Percentiles rank a stretch among this genome's conserved stretches.
phyloP scores from a whole-genome alignment of 2,329 filamentous ascomycete species.

The Pseudogymnoascus sp. region DNA sequence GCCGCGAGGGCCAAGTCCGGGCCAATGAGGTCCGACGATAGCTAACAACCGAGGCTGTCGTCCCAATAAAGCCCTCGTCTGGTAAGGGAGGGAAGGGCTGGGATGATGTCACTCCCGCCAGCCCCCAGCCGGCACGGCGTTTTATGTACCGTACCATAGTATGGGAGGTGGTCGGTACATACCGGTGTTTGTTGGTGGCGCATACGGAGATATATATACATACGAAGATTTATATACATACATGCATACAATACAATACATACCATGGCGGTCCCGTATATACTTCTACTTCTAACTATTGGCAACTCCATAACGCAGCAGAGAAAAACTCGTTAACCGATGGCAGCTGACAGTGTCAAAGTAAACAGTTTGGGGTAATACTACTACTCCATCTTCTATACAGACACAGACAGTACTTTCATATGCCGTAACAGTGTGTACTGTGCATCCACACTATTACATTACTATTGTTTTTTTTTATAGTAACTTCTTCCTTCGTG shows the following conservation, averaged over 20 bases:
- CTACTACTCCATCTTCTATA: not conserved
- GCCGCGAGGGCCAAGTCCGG: not conserved
- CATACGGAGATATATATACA: too few relatives aligned
- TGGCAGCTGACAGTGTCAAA: not conserved
- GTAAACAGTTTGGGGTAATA: not conserved
- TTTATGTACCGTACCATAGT: too few relatives aligned
- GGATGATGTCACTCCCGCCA: slow-evolving; percentile 1
- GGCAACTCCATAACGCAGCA: not conserved
- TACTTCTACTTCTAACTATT: too few relatives aligned
- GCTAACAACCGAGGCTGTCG: not conserved
- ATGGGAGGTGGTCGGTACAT: too few relatives aligned
- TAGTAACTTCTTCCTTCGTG: not conserved
- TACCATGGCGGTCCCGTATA: not conserved
- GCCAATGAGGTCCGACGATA: not conserved
- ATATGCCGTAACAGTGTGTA: too few relatives aligned
- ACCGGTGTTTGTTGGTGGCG: too few relatives aligned
- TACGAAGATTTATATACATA: too few relatives aligned
- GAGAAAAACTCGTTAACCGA: not conserved
- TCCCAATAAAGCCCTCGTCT: slow-evolving; percentile 4
- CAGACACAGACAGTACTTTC: too few relatives aligned
- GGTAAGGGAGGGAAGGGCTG: not conserved
- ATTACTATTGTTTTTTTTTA: not conserved
- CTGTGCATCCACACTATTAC: not conserved
- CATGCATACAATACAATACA: too few relatives aligned
- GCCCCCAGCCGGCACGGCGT: too few relatives aligned